Percentiles rank a stretch among this genome's conserved stretches.
Conservation (phyloP, 148 eudicot species). For the Suaeda aralocaspica region DNA sequence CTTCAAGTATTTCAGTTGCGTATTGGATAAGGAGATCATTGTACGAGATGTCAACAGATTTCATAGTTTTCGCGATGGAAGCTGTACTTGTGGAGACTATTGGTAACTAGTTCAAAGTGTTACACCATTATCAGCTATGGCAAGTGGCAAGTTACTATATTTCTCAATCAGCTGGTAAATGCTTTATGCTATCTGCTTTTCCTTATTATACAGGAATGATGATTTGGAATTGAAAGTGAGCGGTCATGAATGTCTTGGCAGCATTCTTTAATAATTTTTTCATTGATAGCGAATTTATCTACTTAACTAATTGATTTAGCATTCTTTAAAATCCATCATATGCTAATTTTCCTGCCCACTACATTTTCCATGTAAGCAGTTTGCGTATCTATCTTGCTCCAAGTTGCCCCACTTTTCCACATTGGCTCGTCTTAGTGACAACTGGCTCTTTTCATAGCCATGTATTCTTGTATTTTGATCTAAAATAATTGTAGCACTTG, state of each 20-base stretch:
- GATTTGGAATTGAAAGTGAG: background rate
- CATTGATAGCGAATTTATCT: background rate
- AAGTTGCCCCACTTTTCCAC: conserved; percentile 19
- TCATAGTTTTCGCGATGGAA: conserved; percentile 53
- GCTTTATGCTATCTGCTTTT: background rate
- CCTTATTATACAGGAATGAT: background rate
- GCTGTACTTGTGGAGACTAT: conserved; percentile 59
- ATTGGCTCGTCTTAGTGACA: conserved; percentile 23
- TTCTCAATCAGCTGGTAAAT: conserved; percentile 20
- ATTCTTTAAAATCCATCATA: conserved; percentile 8
- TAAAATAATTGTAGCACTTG: conserved; percentile 8
- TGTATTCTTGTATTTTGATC: conserved; percentile 15
- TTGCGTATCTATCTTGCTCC: conserved; percentile 5
- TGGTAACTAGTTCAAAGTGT: conserved; percentile 31
- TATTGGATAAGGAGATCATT: conserved; percentile 57
- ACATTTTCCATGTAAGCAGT: conserved; percentile 21
- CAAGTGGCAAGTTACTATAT: background rate
- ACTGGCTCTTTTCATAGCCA: conserved; percentile 31
- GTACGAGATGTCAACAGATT: conserved; percentile 65
- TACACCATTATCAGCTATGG: conserved; percentile 11
- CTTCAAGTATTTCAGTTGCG: conserved; percentile 51
- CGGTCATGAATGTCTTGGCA: conserved; percentile 1
- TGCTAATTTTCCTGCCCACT: conserved; percentile 21
- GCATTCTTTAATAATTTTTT: conserved; percentile 10
- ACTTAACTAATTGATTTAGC: conserved; percentile 4